These are phyloP conservation scores for Periconia digitata DNA, from an alignment of 2,329 filamentous ascomycete genomes.

Conservation along the genomic window DNA sequence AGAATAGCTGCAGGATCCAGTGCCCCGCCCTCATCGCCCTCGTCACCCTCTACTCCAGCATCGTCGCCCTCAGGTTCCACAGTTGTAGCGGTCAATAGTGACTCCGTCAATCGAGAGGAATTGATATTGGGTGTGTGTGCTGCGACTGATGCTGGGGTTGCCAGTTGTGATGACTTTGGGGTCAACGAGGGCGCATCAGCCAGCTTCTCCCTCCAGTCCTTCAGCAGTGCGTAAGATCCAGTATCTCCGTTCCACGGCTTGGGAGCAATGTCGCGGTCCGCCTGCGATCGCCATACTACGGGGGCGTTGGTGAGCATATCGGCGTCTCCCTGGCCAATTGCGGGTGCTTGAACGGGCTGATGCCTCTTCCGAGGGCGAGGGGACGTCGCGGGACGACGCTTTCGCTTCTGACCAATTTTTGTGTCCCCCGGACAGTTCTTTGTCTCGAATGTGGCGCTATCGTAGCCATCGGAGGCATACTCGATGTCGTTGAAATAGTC, in stretches of 20 bases:
- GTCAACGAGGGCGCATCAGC: slow-evolving; percentile 30
- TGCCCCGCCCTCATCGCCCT: slow-evolving; percentile 14
- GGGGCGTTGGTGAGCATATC: slow-evolving; percentile 24
- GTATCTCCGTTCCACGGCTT: slow-evolving; percentile 29
- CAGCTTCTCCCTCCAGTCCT: slow-evolving; percentile 49
- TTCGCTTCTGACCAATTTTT: slow-evolving; percentile 34
- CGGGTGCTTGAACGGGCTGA: slow-evolving; percentile 8
- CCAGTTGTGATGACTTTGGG: slow-evolving; percentile 15
- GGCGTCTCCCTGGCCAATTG: slow-evolving; percentile 8
- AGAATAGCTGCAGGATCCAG: slow-evolving; percentile 46
- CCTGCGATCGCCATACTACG: slow-evolving; percentile 38
- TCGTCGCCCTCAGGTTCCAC: slow-evolving; percentile 18
- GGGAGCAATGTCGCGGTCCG: slow-evolving; percentile 21
- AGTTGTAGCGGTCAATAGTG: slow-evolving; percentile 17
- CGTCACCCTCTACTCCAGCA: slow-evolving; percentile 13
- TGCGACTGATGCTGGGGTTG: slow-evolving; percentile 13
- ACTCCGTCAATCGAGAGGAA: slow-evolving; percentile 2
- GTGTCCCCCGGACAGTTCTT: slow-evolving; percentile 8
- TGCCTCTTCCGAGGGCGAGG: slow-evolving; percentile 29
- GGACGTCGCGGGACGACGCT: slow-evolving; percentile 17
- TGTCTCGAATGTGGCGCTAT: slow-evolving; percentile 41
- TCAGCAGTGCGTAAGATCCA: slow-evolving; percentile 44
- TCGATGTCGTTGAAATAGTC: slow-evolving; percentile 53
- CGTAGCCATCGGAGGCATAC: slow-evolving; percentile 51
- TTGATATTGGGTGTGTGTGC: slow-evolving; percentile 7